These are phyloP conservation scores for Clathrus columnatus DNA, from an alignment of 768 basidiomycete genomes.

Conservation along the genomic window DNA sequence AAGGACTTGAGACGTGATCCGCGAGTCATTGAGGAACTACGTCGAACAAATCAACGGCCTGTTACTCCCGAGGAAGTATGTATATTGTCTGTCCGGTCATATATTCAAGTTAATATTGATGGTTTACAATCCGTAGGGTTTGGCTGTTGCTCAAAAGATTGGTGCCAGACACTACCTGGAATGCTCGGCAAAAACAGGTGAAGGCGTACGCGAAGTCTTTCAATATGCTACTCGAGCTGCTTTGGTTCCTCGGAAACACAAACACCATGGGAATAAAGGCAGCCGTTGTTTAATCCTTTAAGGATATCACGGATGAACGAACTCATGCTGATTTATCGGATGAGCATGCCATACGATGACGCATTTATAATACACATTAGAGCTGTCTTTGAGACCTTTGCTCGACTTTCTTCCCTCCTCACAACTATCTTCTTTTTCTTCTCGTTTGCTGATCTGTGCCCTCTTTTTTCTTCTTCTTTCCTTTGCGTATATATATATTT, in stretches of 20 bases:
- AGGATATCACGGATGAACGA: not conserved
- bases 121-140: conserved; percentile 57
- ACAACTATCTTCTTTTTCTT: too few relatives aligned
- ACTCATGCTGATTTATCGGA: too few relatives aligned
- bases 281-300: conserved; percentile 14
- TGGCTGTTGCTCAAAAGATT: conserved; percentile 94
- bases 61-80: conserved; percentile 88
- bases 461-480: too few relatives aligned
- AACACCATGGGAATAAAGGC: conserved; percentile 16
- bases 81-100: conserved; percentile 2
- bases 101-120: conserved; percentile 1
- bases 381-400: too few relatives aligned
- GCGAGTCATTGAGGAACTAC: conserved; percentile 87
- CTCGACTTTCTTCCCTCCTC: too few relatives aligned
- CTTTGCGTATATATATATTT: too few relatives aligned
- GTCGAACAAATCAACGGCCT: conserved; percentile 89
- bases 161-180: conserved; percentile 95
- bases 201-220: conserved; percentile 98
- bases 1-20: conserved; percentile 94
- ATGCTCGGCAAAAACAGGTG: conserved; percentile 92
- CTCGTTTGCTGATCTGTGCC: too few relatives aligned
- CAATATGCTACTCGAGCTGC: conserved; percentile 94
- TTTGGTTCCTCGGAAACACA: conserved; percentile 46
- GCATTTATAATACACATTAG: too few relatives aligned
- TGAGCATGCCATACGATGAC: too few relatives aligned